Evolutionary conservation across 2,329 filamentous ascomycete genomes (phyloP).

Genomic region (Colletotrichum karsti): DNA sequence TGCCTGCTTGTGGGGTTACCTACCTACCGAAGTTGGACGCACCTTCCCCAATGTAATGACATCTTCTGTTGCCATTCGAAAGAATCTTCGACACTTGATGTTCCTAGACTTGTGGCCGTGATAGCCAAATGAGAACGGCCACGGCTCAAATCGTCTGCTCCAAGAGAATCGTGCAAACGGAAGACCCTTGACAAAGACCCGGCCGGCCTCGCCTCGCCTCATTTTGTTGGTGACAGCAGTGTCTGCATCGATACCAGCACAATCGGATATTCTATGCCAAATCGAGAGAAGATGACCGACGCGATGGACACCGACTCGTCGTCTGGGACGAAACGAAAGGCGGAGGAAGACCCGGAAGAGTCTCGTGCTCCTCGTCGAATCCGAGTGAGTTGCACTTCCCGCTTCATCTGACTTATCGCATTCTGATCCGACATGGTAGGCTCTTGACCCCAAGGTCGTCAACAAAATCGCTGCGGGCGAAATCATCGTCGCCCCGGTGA

Average conservation of each 20-base stretch:
- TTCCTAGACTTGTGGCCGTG: no score
- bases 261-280: background rate
- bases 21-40: no score
- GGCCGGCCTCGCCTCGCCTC: background rate
- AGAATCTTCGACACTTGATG: no score
- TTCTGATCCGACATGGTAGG: constrained; percentile 54
- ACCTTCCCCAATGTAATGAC: no score
- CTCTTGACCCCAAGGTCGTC: constrained; percentile 89
- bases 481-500: constrained; percentile 96
- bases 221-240: background rate
- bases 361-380: constrained; percentile 56
- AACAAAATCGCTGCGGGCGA: constrained; percentile 99
- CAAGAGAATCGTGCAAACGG: no score
- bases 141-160: no score
- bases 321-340: constrained; percentile 60
- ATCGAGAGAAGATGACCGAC: constrained; percentile 40
- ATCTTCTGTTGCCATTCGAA: no score
- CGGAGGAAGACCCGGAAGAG: constrained; percentile 45
- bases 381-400: constrained; percentile 46
- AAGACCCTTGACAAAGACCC: background rate
- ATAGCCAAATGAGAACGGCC: no score
- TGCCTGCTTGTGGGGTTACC: no score
- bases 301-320: constrained; percentile 49
- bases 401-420: background rate
- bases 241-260: background rate